Conservation (phyloP, 1,284 basidiomycete species). For the Malassezia obtusa region DNA sequence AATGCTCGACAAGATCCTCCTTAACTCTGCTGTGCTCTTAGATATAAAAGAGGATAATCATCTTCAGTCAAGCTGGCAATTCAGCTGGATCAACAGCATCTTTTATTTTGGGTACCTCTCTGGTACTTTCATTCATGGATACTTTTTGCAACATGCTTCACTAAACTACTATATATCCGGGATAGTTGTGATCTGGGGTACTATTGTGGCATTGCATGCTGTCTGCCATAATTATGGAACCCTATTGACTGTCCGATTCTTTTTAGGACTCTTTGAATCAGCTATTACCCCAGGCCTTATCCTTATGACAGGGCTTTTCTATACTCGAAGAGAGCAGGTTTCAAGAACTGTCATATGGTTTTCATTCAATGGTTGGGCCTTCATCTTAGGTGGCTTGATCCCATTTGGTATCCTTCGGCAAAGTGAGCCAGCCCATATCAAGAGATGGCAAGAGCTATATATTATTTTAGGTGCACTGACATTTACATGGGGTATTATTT, state of each 20-base stretch:
- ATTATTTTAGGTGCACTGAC: constrained; percentile 37
- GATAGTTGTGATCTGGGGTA: constrained; percentile 18
- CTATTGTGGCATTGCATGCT: constrained; percentile 27
- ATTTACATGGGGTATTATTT: constrained; percentile 24
- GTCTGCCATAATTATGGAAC: constrained; percentile 30
- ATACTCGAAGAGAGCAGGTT: constrained; percentile 27
- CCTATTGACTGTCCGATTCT: constrained; percentile 31
- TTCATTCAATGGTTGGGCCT: constrained; percentile 34
- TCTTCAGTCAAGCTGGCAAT: constrained; percentile 27
- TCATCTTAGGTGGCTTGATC: constrained; percentile 31
- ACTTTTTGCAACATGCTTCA: constrained; percentile 20
- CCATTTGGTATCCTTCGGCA: constrained; percentile 28
- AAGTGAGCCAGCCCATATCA: constrained; percentile 14
- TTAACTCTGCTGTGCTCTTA: constrained; percentile 34
- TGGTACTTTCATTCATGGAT: constrained; percentile 18
- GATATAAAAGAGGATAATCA: constrained; percentile 32
- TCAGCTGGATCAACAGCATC: constrained; percentile 33
- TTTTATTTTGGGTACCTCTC: constrained; percentile 32
- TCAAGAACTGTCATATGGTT: constrained; percentile 31
- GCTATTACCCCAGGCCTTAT: constrained; percentile 30
- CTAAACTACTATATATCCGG: constrained; percentile 19
- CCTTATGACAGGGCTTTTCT: constrained; percentile 34
- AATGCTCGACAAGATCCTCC: constrained; percentile 38
- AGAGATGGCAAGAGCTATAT: constrained; percentile 37
- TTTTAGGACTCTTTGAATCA: constrained; percentile 40